Evolutionary conservation across 176 grass and related monocot species (phyloP), one percentile per base, ranked within the genome.

Genomic region (Neostapfia colusana): DNA sequence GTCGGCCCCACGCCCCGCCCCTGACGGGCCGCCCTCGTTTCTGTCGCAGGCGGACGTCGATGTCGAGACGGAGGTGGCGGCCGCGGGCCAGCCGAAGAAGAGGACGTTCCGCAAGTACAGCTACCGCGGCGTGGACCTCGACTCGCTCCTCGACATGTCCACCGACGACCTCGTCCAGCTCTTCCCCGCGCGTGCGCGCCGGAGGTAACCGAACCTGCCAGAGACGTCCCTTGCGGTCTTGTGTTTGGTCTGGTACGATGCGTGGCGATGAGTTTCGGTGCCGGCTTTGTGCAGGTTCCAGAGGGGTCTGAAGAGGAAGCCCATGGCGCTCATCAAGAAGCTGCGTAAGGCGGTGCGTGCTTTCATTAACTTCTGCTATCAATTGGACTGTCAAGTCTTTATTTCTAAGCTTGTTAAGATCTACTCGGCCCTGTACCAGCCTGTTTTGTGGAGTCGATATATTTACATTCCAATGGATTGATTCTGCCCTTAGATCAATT

Each of bases 101-200:
- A 97, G 93, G 84, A 97, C 93, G 70, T 97, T 97, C 67, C 89
- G 93, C 88, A 97, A 97, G 86, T 97, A 82, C 91, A 89, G 88
- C 65, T 97, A 91, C 86, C 86, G 94, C n/a, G 94, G 94, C 53
- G 91, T 97, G 55, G 94, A 97, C 67, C 94, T 97, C 37, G 94
- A 97, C 55, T 83, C 89, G 35, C 94, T 97, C 66, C 94, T 97
- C n/a, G 90, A 97, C 88, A 97, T 93, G 94, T 91, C 90, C 70
- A 89, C 78, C 8, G 93, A 97, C 26, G 93, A 97, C 75, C 90
- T 97, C 48, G 93, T 97, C 83, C 78, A 87, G 71, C 90, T 97
- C 20, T 97, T 97, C 78, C 90, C 83, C 7, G 93, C 93, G 2
- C 85, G 93, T 23, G 75, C 90, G 28, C 90, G 90, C 23, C 88